These are phyloP conservation scores for Hypoxylon cercidicola DNA, from an alignment of 495 filamentous ascomycete species.

Conservation along the genomic window DNA sequence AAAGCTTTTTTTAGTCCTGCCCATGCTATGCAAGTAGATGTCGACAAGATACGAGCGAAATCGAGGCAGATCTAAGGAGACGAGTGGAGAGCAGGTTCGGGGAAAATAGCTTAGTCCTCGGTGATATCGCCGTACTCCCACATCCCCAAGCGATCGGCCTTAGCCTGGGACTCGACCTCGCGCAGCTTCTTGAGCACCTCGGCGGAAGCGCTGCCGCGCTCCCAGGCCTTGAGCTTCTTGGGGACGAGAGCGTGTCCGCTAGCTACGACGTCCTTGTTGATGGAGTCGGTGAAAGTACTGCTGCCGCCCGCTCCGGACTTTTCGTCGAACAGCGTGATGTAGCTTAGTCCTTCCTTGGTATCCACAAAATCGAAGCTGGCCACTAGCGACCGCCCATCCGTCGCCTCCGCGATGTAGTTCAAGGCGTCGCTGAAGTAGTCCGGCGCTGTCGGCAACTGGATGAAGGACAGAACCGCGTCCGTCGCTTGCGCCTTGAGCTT, in stretches of 20 bases:
- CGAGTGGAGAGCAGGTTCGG: background rate
- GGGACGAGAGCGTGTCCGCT: conserved; percentile 92
- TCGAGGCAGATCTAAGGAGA: background rate
- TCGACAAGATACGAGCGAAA: conserved; percentile 4
- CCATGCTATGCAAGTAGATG: conserved; percentile 36
- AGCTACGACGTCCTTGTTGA: conserved; percentile 84
- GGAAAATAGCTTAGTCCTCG: conserved; percentile 69
- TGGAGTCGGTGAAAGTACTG: conserved; percentile 64
- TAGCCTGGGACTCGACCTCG: conserved; percentile 77
- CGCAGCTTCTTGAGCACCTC: conserved; percentile 75
- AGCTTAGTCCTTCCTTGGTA: conserved; percentile 76
- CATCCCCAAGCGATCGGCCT: conserved; percentile 80
- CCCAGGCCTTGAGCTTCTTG: conserved; percentile 88
- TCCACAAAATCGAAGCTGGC: conserved; percentile 88
- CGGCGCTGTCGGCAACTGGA: conserved; percentile 80
- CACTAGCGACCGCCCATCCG: conserved; percentile 76
- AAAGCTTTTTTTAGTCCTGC: conserved; percentile 24
- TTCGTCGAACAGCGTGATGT: conserved; percentile 88
- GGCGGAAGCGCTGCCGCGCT: conserved; percentile 71
- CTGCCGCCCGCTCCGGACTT: conserved; percentile 47
- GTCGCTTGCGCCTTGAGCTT: conserved; percentile 87
- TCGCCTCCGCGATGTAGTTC: conserved; percentile 72
- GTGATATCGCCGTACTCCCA: conserved; percentile 98
- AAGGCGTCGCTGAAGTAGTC: conserved; percentile 87
- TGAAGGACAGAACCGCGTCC: conserved; percentile 87